Evolutionary conservation across 2,329 filamentous ascomycete species (phyloP).

Genomic region (Calycina herbarum): DNA sequence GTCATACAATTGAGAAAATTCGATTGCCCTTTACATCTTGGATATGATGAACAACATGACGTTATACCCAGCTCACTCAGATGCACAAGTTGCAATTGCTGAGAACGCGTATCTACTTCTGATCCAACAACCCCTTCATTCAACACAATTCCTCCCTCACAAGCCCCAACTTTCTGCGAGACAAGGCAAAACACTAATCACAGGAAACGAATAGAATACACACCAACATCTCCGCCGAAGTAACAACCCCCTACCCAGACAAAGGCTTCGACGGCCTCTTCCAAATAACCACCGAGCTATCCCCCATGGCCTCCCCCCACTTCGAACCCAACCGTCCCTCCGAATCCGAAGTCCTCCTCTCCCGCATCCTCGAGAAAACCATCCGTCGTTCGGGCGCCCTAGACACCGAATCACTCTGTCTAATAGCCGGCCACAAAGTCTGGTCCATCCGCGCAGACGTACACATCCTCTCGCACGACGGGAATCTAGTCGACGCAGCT

Average conservation of each 20-base stretch:
- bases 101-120: conserved; percentile 72
- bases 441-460: conserved; percentile 91
- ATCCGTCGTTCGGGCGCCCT: conserved; percentile 88
- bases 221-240: conserved; percentile 83
- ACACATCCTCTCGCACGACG: conserved; percentile 88
- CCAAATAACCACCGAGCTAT: conserved; percentile 86
- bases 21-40: conserved; percentile 21
- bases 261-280: conserved; percentile 95
- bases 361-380: conserved; percentile 88
- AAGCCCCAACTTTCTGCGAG: background rate
- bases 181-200: conserved; percentile 11
- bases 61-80: conserved; percentile 99
- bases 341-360: conserved; percentile 81
- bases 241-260: conserved; percentile 81
- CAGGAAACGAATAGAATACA: conserved; percentile 59
- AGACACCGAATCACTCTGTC: conserved; percentile 93
- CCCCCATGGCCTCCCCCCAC: conserved; percentile 85
- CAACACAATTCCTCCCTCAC: conserved; percentile 7
- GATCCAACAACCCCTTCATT: conserved; percentile 32
- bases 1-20: too few species aligned
- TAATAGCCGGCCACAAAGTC: conserved; percentile 85
- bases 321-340: conserved; percentile 85
- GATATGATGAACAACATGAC: conserved; percentile 81
- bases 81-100: conserved; percentile 84
- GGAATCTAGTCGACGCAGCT: conserved; percentile 81